Evolutionary conservation across 495 filamentous ascomycete genomes (phyloP), one percentile per base, ranked within the genome.

Genomic region (Podospora comata): DNA sequence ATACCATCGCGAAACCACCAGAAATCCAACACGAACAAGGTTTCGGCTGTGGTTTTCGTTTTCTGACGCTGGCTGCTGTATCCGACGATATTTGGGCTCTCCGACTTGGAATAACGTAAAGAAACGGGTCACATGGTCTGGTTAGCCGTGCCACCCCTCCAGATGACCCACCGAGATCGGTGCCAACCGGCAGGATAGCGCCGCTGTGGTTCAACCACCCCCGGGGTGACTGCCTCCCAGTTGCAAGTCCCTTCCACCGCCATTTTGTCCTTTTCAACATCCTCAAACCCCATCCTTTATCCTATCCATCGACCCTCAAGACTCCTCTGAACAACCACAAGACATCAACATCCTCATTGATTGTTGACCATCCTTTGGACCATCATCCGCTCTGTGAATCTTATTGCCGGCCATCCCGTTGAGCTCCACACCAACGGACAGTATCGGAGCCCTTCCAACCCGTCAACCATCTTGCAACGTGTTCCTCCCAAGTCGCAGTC

Each of bases 141-240:
- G 34, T 55, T 20, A 58, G 55, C 55, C 55, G 55, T 58, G 55
- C 55, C 55, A 19, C 23, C 55, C 55, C 55, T 58, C 55, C 62
- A 74, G 68, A 60, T 68, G 73, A 74, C 70, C 70, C 73, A 75
- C 73, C 69, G 69, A 71, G 54, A 68, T 73, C 71, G 73, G 73
- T 62, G 56, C 64, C 59, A 65, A 66, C 71, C 68, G 69, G 68
- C 32, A 53, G 66, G 59, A 60, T 70, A 68, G 70, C 66, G 67
- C 64, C 28, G 62, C 62, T 61, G 19, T 63, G 56, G 62, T 48
- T 57, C 65, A 57, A 28, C 67, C 61, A 32, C 48, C 18, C 32
- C 44, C 53, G 58, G 34, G 18, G 56, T 59, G 61, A 44, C 20
- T 16, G 15, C 28, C 18, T 59, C 6, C 56, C 56, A 66, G 65